Evolutionary conservation across 2,329 filamentous ascomycete genomes (phyloP).

Genomic region (Xylaria sp.): DNA sequence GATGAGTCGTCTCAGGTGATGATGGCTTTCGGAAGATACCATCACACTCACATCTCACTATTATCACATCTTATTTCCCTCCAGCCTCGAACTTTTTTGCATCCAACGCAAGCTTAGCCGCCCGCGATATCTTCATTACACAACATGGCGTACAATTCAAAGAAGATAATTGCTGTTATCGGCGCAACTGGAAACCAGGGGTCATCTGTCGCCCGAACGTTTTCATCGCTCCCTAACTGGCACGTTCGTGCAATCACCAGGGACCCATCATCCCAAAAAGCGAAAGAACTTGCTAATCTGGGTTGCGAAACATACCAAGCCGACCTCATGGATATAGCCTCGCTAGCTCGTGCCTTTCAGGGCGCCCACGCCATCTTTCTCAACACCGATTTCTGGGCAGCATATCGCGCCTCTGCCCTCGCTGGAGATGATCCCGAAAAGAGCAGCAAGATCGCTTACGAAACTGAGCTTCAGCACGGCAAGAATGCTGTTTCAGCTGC

Average conservation of each 20-base stretch:
- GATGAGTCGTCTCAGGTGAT: background rate
- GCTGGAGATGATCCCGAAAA: constrained; percentile 27
- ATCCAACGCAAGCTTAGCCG: background rate
- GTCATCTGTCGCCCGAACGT: constrained; percentile 38
- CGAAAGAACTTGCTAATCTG: constrained; percentile 27
- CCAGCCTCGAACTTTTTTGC: background rate
- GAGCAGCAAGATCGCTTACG: constrained; percentile 25
- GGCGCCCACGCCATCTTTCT: constrained; percentile 42
- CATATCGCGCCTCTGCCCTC: constrained; percentile 22
- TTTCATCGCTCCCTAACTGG: constrained; percentile 35
- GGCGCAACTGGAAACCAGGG: constrained; percentile 44
- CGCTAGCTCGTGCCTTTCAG: constrained; percentile 36
- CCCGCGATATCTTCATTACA: background rate
- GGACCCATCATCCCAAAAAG: constrained; percentile 27
- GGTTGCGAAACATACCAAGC: constrained; percentile 39
- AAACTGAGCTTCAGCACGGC: constrained; percentile 39
- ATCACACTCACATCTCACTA: constrained; percentile 3
- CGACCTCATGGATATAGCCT: constrained; percentile 31
- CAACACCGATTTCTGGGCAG: constrained; percentile 41
- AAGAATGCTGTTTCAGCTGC: constrained; percentile 49
- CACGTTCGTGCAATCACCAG: constrained; percentile 40
- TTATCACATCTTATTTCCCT: background rate
- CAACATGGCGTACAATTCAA: constrained; percentile 27
- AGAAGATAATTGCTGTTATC: constrained; percentile 40
- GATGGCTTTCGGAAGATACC: background rate